A percentile compares a stretch with the other conserved stretches of the same genome.
These are phyloP conservation scores for Hyaloperonospora arabidopsidis DNA, from an alignment of 352 stramenopile genomes.

Conservation along the genomic window DNA sequence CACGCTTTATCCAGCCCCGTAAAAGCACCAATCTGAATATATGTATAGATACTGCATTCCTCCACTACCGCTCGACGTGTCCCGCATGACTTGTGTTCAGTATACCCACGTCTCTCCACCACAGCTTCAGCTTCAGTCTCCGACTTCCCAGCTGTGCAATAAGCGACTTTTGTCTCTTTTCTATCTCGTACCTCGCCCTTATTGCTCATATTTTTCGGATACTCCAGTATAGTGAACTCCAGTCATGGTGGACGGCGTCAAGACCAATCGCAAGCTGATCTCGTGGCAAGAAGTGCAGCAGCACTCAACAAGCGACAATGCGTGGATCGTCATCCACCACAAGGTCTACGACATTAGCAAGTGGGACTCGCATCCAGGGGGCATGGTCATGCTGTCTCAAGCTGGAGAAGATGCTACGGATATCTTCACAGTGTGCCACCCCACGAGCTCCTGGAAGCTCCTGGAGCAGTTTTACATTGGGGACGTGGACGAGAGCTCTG, in stretches of 20 bases:
- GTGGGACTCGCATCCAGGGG: slow-evolving; percentile 78
- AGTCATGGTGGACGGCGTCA: slow-evolving; percentile 56
- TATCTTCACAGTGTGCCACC: slow-evolving; percentile 97
- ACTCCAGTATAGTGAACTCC: too few species aligned
- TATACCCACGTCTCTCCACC: not conserved
- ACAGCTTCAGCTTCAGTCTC: slow-evolving; percentile 20
- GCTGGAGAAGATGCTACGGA: slow-evolving; percentile 97
- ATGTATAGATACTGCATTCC: too few species aligned
- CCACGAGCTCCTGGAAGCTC: slow-evolving; percentile 86
- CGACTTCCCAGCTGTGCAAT: slow-evolving; percentile 16
- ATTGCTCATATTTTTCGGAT: not conserved
- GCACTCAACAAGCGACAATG: slow-evolving; percentile 65
- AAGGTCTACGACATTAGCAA: slow-evolving; percentile 89
- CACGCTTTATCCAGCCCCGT: too few species aligned
- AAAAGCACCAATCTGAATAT: too few species aligned
- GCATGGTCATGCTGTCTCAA: slow-evolving; percentile 95
- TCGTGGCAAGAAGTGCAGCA: slow-evolving; percentile 70
- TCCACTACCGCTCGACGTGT: too few species aligned
- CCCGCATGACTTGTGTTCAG: too few species aligned
- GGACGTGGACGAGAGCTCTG: slow-evolving; percentile 83
- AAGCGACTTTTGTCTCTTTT: too few species aligned
- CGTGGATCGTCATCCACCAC: slow-evolving; percentile 88
- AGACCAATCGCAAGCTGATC: slow-evolving; percentile 56
- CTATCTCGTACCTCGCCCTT: not conserved
- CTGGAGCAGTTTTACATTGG: slow-evolving; percentile 97